These are phyloP conservation scores for Solanum dulcamara DNA, from an alignment of 257 asterid species.

Conservation along the genomic window DNA sequence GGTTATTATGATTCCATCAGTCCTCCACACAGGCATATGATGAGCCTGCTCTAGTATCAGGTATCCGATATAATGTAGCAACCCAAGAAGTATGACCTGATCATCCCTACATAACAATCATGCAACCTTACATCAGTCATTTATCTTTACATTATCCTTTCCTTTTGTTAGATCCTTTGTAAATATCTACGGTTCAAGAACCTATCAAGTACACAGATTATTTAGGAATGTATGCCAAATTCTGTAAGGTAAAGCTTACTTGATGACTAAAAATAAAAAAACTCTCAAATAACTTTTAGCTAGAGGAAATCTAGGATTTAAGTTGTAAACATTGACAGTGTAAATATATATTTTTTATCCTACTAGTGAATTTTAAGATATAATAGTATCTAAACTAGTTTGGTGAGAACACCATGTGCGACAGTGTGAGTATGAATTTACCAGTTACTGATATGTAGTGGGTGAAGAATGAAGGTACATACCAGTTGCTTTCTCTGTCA, in stretches of 20 bases:
- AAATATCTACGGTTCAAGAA: background rate
- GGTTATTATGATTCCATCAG: constrained; percentile 36
- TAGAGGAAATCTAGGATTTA: background rate
- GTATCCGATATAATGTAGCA: constrained; percentile 28
- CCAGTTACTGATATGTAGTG: background rate
- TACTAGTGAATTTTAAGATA: background rate
- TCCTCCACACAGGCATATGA: constrained; percentile 43
- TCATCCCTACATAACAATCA: constrained; percentile 49
- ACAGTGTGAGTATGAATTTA: too few relatives aligned
- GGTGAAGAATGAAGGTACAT: background rate
- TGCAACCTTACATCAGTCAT: background rate
- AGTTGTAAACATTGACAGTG: background rate
- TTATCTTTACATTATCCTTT: background rate
- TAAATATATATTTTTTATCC: background rate
- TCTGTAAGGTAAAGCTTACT: background rate
- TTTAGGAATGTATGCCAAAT: too few relatives aligned
- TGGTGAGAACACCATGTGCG: background rate
- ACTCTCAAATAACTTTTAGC: background rate
- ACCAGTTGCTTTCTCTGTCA: constrained; percentile 72
- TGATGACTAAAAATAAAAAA: background rate
- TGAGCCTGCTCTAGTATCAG: background rate
- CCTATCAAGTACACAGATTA: background rate
- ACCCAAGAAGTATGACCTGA: constrained; percentile 43
- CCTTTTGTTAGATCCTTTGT: background rate
- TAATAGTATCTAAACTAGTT: background rate